A percentile compares a stretch with the other conserved stretches of the same genome.
phyloP scores from a whole-genome alignment of 2,329 filamentous ascomycete genomes.

The Xylariomycetidae sp. region DNA sequence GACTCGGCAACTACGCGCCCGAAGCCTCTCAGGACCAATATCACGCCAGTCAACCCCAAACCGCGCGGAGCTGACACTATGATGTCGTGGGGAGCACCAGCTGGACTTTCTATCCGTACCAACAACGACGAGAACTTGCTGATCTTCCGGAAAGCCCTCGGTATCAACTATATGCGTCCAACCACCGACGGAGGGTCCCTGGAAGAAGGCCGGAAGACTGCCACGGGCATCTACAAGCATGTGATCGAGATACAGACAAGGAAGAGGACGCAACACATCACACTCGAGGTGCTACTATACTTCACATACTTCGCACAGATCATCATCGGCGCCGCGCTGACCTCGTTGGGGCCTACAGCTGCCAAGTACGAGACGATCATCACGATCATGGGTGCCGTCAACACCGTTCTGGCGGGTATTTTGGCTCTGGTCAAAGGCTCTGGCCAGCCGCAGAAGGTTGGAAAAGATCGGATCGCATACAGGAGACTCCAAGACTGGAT shows the following conservation, averaged over 20 bases:
- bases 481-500: constrained; percentile 46
- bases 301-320: constrained; percentile 38
- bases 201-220: constrained; percentile 29
- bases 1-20: too few relatives aligned
- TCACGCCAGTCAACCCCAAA: too few relatives aligned
- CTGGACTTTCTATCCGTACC: constrained; percentile 28
- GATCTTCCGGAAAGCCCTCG: constrained; percentile 37
- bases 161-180: constrained; percentile 31
- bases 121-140: constrained; percentile 33
- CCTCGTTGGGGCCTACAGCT: constrained; percentile 38
- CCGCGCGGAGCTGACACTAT: too few relatives aligned
- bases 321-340: constrained; percentile 40
- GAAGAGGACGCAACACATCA: constrained; percentile 27
- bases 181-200: constrained; percentile 18
- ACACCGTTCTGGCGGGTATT: constrained; percentile 57
- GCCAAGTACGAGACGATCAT: constrained; percentile 45
- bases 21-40: too few relatives aligned
- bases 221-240: constrained; percentile 35
- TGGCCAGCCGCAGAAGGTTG: constrained; percentile 40
- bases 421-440: constrained; percentile 50
- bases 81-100: constrained; percentile 34
- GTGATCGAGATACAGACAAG: constrained; percentile 28
- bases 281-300: constrained; percentile 34
- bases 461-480: constrained; percentile 40
- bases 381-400: constrained; percentile 54